These are phyloP conservation scores for Avena atlantica DNA, from an alignment of 176 grass and related monocot genomes.

Conservation along the genomic window DNA sequence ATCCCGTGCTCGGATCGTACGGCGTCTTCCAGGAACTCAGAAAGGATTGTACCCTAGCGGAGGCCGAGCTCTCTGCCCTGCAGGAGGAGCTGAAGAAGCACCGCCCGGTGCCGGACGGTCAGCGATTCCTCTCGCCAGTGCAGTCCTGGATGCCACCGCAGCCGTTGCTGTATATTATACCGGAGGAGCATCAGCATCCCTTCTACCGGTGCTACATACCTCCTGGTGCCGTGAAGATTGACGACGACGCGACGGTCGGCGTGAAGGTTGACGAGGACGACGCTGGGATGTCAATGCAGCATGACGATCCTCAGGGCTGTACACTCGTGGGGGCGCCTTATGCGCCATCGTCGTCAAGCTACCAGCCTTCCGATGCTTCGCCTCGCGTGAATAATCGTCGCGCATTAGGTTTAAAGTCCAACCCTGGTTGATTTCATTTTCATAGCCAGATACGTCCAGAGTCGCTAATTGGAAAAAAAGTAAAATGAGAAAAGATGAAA, in stretches of 20 bases:
- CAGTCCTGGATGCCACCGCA: not conserved
- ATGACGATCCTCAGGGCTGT: not conserved
- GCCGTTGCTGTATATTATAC: not conserved
- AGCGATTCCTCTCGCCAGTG: not conserved
- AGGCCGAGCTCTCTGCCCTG: slow-evolving; percentile 21
- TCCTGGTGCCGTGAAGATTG: not conserved
- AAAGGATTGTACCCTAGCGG: not conserved
- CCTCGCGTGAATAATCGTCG: not conserved
- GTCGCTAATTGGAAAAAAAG: not conserved
- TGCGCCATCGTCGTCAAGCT: not conserved
- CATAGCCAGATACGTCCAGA: not conserved
- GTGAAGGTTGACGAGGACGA: not conserved
- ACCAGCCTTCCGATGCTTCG: not conserved
- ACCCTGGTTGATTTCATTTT: not conserved
- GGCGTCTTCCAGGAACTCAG: not conserved
- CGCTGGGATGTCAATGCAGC: not conserved
- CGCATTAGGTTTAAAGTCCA: slow-evolving; percentile 4
- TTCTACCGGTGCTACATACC: not conserved
- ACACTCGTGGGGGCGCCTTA: not conserved
- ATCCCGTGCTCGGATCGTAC: slow-evolving; percentile 42
- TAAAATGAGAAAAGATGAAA: not conserved
- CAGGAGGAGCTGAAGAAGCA: not conserved
- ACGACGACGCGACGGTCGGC: not conserved
- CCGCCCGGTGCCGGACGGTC: not conserved
- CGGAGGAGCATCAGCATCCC: not conserved